Base-by-base conservation (phyloP, 1,284 basidiomycete species). In the Mycosarcoma maydis region DNA sequence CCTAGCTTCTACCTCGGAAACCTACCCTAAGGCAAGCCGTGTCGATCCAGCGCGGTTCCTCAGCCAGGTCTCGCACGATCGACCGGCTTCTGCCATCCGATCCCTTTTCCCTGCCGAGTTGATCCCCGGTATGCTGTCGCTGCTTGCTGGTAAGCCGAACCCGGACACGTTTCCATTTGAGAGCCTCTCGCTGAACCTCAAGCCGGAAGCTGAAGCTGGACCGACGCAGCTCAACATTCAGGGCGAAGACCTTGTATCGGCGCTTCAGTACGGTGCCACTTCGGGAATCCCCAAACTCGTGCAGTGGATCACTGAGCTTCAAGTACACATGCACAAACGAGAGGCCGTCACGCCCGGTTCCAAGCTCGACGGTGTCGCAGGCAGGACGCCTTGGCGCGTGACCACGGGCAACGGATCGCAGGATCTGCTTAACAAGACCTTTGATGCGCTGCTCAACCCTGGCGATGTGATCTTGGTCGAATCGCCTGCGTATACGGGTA, bases 161-260 rank as follows among this genome's bases (percentile, higher is more conserved):
- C 87, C 90, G n/a, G 84, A 86, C 4, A 91, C 92, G 16, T 98
- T 97, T 84, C 94, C 94, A 1, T 90, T 98, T 82, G 88, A 88
- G 7, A 88, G 88, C 2, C 83, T 96, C 68, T 87, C 86, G 26
- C 77, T 86, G 56, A 83, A 83, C 59, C 77, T 86, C 65, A 85
- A 85, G 75, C 50, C 61, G 23, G 53, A 53, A n/a, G 65, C 54
- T 33, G 62, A 62, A 24, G 47, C 59, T 11, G 70, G 65, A 10
- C 57, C 73, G 17, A 69, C 70, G 23, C 60, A 70, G 23, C 61
- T 83, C 42, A 61, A 59, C 30, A 70, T 84, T 36, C 58, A 75
- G 20, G 80, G 82, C 3, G 70, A 79, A 10, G 78, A 80, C 14
- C 71, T 84, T 19, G 69, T 68, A 24, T 70, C 72, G 6, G 80